These are phyloP conservation scores for Phaeolepiota aurea DNA, from an alignment of 768 basidiomycete genomes.

Conservation along the genomic window DNA sequence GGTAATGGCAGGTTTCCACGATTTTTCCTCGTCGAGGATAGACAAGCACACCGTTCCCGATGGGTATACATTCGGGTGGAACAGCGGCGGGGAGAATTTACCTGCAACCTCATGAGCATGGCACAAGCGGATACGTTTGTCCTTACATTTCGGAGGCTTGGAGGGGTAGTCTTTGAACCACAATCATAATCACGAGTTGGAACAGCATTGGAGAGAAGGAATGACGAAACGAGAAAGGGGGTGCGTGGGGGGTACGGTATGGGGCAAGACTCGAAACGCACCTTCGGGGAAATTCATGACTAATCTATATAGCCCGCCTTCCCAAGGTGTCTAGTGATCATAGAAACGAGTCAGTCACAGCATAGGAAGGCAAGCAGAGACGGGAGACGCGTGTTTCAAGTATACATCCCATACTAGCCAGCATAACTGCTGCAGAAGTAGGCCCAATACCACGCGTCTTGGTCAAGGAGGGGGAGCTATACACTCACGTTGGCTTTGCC, in stretches of 20 bases:
- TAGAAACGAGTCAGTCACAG: no score
- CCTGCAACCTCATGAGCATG: slow-evolving; percentile 34
- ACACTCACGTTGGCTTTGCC: slow-evolving; percentile 77
- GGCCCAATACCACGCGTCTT: slow-evolving; percentile 1
- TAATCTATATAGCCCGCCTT: slow-evolving; percentile 91
- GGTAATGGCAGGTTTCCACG: slow-evolving; percentile 98
- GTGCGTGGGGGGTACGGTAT: not conserved
- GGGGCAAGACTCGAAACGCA: slow-evolving; percentile 15
- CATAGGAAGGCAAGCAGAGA: no score
- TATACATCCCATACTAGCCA: no score
- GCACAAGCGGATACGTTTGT: not conserved
- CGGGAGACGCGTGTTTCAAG: no score
- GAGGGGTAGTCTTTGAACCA: slow-evolving; percentile 75
- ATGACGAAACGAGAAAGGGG: slow-evolving; percentile 37
- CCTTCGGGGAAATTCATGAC: slow-evolving; percentile 96
- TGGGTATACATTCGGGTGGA: slow-evolving; percentile 98
- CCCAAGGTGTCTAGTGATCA: slow-evolving; percentile 80
- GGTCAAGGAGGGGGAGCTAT: not conserved
- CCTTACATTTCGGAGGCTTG: slow-evolving; percentile 85
- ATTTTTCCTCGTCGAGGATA: slow-evolving; percentile 97
- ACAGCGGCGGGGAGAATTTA: slow-evolving; percentile 93
- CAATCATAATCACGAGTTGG: slow-evolving; percentile 48
- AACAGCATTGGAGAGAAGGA: slow-evolving; percentile 95
- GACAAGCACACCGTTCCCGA: slow-evolving; percentile 98
- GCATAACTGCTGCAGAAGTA: no score